Conservation (phyloP, 306 rosid species). For the Gillenia trifoliata region DNA sequence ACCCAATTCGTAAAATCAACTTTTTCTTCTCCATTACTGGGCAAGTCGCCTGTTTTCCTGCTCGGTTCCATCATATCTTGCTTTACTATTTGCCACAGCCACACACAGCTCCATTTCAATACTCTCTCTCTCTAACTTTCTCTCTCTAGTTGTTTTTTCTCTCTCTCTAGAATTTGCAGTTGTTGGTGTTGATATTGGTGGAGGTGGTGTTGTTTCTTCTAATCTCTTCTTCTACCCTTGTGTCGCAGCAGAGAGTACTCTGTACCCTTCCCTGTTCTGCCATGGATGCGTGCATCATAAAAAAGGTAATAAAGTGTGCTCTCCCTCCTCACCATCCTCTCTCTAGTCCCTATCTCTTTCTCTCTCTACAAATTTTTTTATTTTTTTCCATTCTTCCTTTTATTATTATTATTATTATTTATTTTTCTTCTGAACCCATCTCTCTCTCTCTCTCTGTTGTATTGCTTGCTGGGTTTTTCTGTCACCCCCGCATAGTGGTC, state of each 20-base stretch:
- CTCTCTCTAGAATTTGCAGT: neutral
- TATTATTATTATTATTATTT: neutral
- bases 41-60: slow-evolving; percentile 18
- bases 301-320: slow-evolving; percentile 41
- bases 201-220: slow-evolving; percentile 1
- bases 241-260: slow-evolving; percentile 34
- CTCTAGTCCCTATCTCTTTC: slow-evolving; percentile 28
- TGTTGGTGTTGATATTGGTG: neutral
- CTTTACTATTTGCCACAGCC: neutral
- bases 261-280: slow-evolving; percentile 39
- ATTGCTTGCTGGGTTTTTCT: slow-evolving; percentile 16
- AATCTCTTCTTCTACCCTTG: slow-evolving; percentile 23
- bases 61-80: slow-evolving; percentile 5
- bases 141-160: slow-evolving; percentile 4
- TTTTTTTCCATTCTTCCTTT: neutral
- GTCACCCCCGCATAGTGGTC: slow-evolving; percentile 26
- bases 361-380: neutral
- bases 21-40: neutral
- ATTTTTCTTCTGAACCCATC: neutral
- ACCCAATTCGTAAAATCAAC: neutral
- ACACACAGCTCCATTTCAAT: slow-evolving; percentile 1
- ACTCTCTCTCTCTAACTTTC: slow-evolving; percentile 4
- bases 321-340: slow-evolving; percentile 33
- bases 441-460: neutral
- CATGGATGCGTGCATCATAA: slow-evolving; percentile 54